Base-by-base conservation (phyloP, 768 basidiomycete species). In the Tulasnella sp. region DNA sequence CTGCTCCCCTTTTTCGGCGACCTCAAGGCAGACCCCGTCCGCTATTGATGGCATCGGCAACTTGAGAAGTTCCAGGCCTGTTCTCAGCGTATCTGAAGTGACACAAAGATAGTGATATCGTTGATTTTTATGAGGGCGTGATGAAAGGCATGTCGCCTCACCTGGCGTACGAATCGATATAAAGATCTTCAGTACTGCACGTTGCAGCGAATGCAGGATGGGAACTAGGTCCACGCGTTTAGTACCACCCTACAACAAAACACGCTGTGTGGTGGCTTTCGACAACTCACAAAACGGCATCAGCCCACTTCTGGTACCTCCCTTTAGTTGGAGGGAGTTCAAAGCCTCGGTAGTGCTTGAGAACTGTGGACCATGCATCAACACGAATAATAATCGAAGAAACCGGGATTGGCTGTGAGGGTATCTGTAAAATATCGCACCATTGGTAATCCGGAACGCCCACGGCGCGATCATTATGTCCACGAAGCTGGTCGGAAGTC, bases 401-500 rank as follows among this genome's bases (percentile, higher is more conserved):
- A 27, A 38, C 56, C 56, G 10, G 31, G 48, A 52, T 56, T 46
- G 21, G 34, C 1, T 27, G 39, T 27, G 34, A 24, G 56, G 27
- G 1, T 21, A 34, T 8, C 56, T 58, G 27, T 16, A 1, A 0
- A 0, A 34, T 16, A 24, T 42, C 46, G 62, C 18, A 77, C 76
- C 76, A 62, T 77, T 77, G n/a, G 48, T 62, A 5, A 58, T n/a
- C 36, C 42, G 31, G 46, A 42, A 86, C 89, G 81, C 80, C 94
- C 93, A 94, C 12, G 93, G 93, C 14, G 87, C 92, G 16, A 87
- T 91, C 88, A 93, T 90, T 72, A 92, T 87, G 82, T 94, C 93
- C 6, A 88, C 87, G 87, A 89, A 89, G 31, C 90, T 90, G 39
- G 0, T 24, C 19, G n/a, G 18, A 44, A 9, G 48, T 62, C 12